A percentile compares a stretch with the other conserved stretches of the same genome.
Conservation (phyloP, 768 basidiomycete genomes). For the Ephemerocybe angulata region DNA sequence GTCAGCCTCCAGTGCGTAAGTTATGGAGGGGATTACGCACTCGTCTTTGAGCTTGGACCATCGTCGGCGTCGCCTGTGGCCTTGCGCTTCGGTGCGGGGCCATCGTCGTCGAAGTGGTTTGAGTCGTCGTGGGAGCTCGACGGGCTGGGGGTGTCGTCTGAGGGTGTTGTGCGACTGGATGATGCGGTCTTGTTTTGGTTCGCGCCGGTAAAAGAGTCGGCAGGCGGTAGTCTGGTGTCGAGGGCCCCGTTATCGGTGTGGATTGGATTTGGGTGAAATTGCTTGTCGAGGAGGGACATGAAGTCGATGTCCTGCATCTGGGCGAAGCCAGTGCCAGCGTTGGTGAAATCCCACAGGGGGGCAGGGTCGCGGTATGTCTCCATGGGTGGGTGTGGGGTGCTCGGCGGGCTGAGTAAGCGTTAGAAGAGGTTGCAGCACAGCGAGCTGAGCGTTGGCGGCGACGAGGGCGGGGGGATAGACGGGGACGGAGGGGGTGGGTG, state of each 20-base stretch:
- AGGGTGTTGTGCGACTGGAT: constrained; percentile 55
- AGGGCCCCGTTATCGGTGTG: no score
- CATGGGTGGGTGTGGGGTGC: constrained; percentile 32
- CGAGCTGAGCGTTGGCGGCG: neutral
- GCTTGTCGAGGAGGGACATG: constrained; percentile 71
- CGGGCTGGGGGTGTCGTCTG: constrained; percentile 79
- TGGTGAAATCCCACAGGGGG: constrained; percentile 67
- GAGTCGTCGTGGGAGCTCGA: constrained; percentile 43
- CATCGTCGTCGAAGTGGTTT: constrained; percentile 38
- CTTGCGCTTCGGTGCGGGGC: constrained; percentile 68
- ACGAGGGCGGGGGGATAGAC: constrained; percentile 5
- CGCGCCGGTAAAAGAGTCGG: constrained; percentile 14
- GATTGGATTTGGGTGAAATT: constrained; percentile 41
- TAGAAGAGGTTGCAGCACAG: neutral
- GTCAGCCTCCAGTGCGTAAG: constrained; percentile 41
- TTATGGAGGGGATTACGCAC: constrained; percentile 35
- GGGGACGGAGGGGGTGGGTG: neutral
- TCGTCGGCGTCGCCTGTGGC: constrained; percentile 57
- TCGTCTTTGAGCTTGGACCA: constrained; percentile 62
- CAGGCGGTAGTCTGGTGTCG: no score
- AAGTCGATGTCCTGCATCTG: constrained; percentile 74
- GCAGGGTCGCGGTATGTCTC: constrained; percentile 45
- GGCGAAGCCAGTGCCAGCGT: constrained; percentile 49
- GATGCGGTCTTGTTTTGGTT: constrained; percentile 13
- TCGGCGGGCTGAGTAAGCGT: constrained; percentile 1